phyloP scores from a whole-genome alignment of 768 basidiomycete species.

The Boletus rufocinnamomeus region DNA sequence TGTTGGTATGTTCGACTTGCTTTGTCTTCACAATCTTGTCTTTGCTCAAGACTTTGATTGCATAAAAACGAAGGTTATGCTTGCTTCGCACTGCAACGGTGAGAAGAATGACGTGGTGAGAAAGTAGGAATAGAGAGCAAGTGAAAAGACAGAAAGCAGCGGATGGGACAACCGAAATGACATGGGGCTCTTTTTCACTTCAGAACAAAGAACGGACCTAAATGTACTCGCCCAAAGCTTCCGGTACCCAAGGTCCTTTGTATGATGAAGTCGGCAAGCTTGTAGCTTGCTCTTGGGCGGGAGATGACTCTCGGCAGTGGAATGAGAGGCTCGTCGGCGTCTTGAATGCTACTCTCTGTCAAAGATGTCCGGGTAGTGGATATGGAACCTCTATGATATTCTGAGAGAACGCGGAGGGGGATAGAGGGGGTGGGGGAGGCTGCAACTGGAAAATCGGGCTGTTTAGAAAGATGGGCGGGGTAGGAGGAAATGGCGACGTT shows the following conservation, averaged over 20 bases:
- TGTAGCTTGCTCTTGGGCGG: slow-evolving; percentile 66
- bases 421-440: not conserved
- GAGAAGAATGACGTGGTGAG: slow-evolving; percentile 6
- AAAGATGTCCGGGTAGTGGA: slow-evolving; percentile 65
- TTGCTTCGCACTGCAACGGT: slow-evolving; percentile 71
- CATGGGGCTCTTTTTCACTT: not conserved
- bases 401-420: slow-evolving; percentile 37
- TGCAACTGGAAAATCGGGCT: slow-evolving; percentile 2
- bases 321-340: slow-evolving; percentile 38
- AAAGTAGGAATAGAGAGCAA: not conserved
- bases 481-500: not conserved
- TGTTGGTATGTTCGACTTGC: slow-evolving; percentile 97
- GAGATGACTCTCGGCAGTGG: slow-evolving; percentile 39
- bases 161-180: not conserved
- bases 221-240: slow-evolving; percentile 95
- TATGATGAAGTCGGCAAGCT: slow-evolving; percentile 75
- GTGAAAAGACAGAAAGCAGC: not conserved
- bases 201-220: slow-evolving; percentile 49
- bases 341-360: slow-evolving; percentile 50
- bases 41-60: slow-evolving; percentile 93
- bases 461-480: slow-evolving; percentile 5
- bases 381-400: slow-evolving; percentile 65
- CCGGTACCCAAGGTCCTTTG: slow-evolving; percentile 89
- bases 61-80: slow-evolving; percentile 95
- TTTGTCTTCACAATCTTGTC: slow-evolving; percentile 90